Evolutionary conservation across 2,329 filamentous ascomycete genomes (phyloP), one percentile per base, ranked within the genome.

Genomic region (Coniochaeta sp.): DNA sequence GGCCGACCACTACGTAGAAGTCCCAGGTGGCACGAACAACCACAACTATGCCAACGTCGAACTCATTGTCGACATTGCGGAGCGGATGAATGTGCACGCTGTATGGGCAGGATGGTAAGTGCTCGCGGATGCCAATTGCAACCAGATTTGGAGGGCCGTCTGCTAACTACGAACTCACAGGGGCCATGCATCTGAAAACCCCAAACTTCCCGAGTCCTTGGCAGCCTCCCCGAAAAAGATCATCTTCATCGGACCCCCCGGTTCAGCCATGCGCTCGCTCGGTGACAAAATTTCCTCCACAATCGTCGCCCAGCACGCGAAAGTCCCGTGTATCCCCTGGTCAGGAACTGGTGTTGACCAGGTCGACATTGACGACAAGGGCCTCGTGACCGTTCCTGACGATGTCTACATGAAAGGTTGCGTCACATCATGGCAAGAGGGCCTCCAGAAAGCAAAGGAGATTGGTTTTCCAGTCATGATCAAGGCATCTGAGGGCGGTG

Each of bases 11-110:
- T 99, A 99, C 76, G 95, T 99, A 69, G 95, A 99, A 79, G 93
- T 99, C 63, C 95, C 95, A 36, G 95, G 95, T 72, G 95, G 95
- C 72, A 99, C 95, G 64, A 99, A 99, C 81, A 99, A 99, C 84
- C 96, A 99, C 88, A 99, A 99, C 79, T 99, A 99, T 78, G 95
- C 95, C 79, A 99, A 99, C 74, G 95, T 99, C 62, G 95, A 99
- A 80, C 83, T 99, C 73, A 99, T 99, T 76, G 95, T 99, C 67
- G 95, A 99, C 80, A 87, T 99, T 73, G 95, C 95, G 28, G 95
- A 99, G 83, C 91, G 95, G 64, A 98, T 97, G 92, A 87, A 93
- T 69, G 95, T 99, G 63, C 95, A 99, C 72, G 95, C 95, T 62
- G 95, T 99, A 17, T 99, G 95, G 95, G 95, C 95, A 69, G 95